phyloP scores from a whole-genome alignment of 371 early-diverging fungal species.

The Batkoa obscura region DNA sequence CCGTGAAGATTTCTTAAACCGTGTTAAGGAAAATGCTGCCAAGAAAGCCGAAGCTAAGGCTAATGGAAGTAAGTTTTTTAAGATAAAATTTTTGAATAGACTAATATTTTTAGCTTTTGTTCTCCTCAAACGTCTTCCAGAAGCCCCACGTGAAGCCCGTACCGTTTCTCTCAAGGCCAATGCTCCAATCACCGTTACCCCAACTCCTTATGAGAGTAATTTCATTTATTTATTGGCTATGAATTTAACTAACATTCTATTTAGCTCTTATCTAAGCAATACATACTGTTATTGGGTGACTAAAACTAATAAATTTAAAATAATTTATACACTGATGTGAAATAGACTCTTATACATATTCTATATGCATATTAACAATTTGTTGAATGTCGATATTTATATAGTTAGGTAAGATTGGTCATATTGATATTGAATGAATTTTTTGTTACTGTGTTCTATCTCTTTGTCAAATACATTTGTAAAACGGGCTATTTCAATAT shows the following conservation, averaged over 20 bases:
- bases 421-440: too few species aligned
- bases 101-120: constrained; percentile 22
- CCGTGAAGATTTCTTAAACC: constrained; percentile 93
- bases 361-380: too few species aligned
- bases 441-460: too few species aligned
- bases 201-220: constrained; percentile 79
- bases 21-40: constrained; percentile 88
- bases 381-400: too few species aligned
- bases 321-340: too few species aligned
- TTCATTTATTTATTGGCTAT: not conserved
- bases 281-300: too few species aligned
- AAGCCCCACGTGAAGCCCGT: constrained; percentile 77
- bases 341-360: too few species aligned
- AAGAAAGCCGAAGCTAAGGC: constrained; percentile 49
- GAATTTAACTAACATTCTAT: not conserved
- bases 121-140: constrained; percentile 87
- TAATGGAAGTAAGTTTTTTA: constrained; percentile 15
- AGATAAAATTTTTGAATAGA: not conserved
- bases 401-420: too few species aligned
- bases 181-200: constrained; percentile 76
- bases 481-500: too few species aligned
- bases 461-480: too few species aligned
- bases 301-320: too few species aligned
- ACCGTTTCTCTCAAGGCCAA: constrained; percentile 76
- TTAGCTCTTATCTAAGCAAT: not conserved